Percentiles rank a stretch among this genome's conserved stretches.
phyloP scores from a whole-genome alignment of 1,284 basidiomycete species.

The Ceratobasidium sp. region DNA sequence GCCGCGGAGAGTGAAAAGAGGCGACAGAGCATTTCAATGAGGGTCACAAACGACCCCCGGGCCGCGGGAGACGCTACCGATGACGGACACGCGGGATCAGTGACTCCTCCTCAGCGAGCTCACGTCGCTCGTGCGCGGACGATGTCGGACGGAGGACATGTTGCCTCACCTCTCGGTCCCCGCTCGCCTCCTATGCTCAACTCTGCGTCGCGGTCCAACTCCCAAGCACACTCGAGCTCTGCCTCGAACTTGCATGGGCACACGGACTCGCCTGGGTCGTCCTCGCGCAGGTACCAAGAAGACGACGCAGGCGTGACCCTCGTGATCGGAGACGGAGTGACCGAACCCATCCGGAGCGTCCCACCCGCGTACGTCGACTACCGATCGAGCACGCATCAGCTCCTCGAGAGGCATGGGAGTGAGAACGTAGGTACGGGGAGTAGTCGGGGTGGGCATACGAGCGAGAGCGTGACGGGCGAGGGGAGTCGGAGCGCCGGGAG shows the following conservation, averaged over 20 bases:
- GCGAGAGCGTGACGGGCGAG: background rate
- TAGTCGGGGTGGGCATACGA: background rate
- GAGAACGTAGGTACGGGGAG: constrained; percentile 10
- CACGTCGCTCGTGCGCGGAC: background rate
- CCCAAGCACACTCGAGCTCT: constrained; percentile 12
- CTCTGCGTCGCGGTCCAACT: constrained; percentile 35
- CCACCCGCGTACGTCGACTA: constrained; percentile 44
- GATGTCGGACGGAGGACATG: background rate
- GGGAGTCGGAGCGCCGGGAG: no score
- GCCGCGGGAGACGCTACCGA: background rate
- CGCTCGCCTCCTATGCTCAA: background rate
- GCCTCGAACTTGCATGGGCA: background rate
- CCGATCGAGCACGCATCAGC: constrained; percentile 8
- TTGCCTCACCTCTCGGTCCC: background rate
- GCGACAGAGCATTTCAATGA: constrained; percentile 15
- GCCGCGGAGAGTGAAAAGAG: constrained; percentile 29
- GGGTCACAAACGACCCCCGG: constrained; percentile 20
- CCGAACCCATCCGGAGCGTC: constrained; percentile 12
- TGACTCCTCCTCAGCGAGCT: constrained; percentile 2
- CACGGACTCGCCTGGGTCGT: background rate
- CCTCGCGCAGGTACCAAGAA: constrained; percentile 31
- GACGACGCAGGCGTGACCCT: constrained; percentile 36
- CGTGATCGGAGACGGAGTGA: constrained; percentile 23
- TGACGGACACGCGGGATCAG: background rate
- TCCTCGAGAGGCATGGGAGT: no score